A percentile compares a stretch with the other conserved stretches of the same genome.
Evolutionary conservation across 371 early-diverging fungal species (phyloP).

Genomic region (Rhizopus arrhizus): DNA sequence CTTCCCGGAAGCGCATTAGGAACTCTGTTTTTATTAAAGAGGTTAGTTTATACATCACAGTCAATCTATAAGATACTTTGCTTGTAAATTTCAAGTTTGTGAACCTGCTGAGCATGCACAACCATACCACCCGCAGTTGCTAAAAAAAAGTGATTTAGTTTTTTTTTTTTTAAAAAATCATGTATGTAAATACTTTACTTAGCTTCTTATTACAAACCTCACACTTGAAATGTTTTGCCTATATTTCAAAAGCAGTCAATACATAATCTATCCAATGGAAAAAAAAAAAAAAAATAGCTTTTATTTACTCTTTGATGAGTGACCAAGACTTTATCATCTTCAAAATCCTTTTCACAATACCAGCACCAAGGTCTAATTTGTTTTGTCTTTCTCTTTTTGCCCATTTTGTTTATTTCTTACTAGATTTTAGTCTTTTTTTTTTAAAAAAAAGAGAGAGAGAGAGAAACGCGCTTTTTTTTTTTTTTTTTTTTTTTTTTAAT

Average conservation of each 20-base stretch:
- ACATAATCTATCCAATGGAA: not conserved
- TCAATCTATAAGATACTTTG: constrained; percentile 31
- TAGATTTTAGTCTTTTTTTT: not conserved
- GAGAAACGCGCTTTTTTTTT: constrained; percentile 6
- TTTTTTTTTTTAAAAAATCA: not conserved
- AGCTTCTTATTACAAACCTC: constrained; percentile 80
- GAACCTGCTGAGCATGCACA: constrained; percentile 90
- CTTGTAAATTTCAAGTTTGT: constrained; percentile 84
- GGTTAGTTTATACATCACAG: not conserved
- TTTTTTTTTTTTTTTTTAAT: not conserved
- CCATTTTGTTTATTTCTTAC: constrained; percentile 27
- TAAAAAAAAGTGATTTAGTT: constrained; percentile 5
- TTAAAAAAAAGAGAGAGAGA: constrained; percentile 10
- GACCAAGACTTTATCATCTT: constrained; percentile 92
- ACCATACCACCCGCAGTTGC: constrained; percentile 89
- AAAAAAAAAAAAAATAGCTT: not conserved
- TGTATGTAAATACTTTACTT: constrained; percentile 45
- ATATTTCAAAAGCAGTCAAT: not conserved
- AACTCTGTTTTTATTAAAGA: constrained; percentile 54
- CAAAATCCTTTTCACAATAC: constrained; percentile 97
- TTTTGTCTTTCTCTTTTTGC: constrained; percentile 54
- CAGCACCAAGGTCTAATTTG: constrained; percentile 58
- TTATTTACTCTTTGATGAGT: constrained; percentile 76
- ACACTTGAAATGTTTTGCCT: constrained; percentile 94
- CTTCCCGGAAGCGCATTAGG: constrained; percentile 88